Percentiles rank a stretch among this genome's conserved stretches.
phyloP scores from a whole-genome alignment of 345 rosid genomes.

The Hibiscus trionum region DNA sequence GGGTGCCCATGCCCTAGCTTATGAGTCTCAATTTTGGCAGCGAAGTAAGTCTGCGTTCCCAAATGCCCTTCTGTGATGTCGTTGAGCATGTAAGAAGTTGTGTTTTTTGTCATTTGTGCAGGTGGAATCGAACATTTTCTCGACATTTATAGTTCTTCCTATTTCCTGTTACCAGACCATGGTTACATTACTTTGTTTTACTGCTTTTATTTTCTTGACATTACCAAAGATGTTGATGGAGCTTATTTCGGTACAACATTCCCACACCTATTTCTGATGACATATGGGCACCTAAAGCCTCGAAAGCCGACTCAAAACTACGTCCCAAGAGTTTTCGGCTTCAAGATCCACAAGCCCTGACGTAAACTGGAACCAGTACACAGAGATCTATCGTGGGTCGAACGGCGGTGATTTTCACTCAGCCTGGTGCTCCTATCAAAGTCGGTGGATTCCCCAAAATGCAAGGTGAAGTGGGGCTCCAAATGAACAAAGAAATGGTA shows the following conservation, averaged over 20 bases:
- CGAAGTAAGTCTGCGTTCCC: neutral
- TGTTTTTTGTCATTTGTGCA: neutral
- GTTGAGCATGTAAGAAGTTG: neutral
- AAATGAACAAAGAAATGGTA: neutral
- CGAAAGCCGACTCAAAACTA: constrained; percentile 66
- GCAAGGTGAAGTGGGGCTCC: constrained; percentile 17
- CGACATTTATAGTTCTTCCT: neutral
- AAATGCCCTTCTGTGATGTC: neutral
- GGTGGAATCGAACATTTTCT: neutral
- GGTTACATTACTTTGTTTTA: neutral
- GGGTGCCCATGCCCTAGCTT: neutral
- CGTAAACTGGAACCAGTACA: constrained; percentile 1
- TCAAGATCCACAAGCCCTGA: constrained; percentile 84
- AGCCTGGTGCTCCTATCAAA: neutral
- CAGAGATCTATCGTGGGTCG: neutral
- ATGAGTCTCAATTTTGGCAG: neutral
- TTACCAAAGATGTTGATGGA: constrained; percentile 76
- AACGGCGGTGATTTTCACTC: neutral
- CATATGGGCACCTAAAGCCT: constrained; percentile 83
- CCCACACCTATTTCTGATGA: constrained; percentile 84
- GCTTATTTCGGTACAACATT: constrained; percentile 93
- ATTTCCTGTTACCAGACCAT: neutral
- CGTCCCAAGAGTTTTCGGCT: constrained; percentile 81
- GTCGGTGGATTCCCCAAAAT: neutral
- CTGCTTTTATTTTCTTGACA: constrained; percentile 31